Evolutionary conservation across 768 basidiomycete genomes (phyloP).

Genomic region (Saitozyma sp.): DNA sequence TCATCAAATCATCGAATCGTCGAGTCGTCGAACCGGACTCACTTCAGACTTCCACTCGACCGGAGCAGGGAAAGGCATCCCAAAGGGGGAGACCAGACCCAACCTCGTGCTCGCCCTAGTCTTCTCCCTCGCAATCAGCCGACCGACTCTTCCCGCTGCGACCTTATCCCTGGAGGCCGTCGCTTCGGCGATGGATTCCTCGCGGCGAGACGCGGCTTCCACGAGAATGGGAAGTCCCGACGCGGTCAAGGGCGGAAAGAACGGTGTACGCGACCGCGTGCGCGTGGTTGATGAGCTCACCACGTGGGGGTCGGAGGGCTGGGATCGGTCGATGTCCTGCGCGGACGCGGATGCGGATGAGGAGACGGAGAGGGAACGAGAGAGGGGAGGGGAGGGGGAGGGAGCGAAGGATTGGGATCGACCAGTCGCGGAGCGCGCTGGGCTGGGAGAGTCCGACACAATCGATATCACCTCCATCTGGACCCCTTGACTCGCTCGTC

Average conservation of each 20-base stretch:
- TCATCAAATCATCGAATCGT: too few relatives aligned
- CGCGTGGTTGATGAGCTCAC: too few relatives aligned
- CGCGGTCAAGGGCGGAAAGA: conserved; percentile 3
- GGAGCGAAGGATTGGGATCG: too few relatives aligned
- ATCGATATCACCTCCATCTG: too few relatives aligned
- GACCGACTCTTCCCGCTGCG: not conserved
- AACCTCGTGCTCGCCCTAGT: conserved; percentile 12
- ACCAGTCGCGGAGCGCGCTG: too few relatives aligned
- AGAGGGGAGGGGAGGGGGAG: too few relatives aligned
- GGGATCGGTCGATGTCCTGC: too few relatives aligned
- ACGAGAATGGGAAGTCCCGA: conserved; percentile 18
- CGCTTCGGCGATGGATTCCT: conserved; percentile 1
- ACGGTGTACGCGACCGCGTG: not conserved
- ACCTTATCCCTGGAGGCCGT: not conserved
- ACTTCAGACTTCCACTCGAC: conserved; percentile 28
- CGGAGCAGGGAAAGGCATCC: conserved; percentile 19
- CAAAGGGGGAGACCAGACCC: conserved; percentile 17
- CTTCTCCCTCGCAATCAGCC: conserved; percentile 6
- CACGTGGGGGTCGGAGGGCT: too few relatives aligned
- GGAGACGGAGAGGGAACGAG: too few relatives aligned
- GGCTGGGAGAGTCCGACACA: too few relatives aligned
- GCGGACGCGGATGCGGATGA: too few relatives aligned
- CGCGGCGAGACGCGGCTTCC: conserved; percentile 25
- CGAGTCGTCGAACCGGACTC: not conserved
- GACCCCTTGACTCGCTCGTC: too few relatives aligned